Base-by-base conservation (phyloP, 1,139 yeast species). In the Arxiozyma bovina region DNA sequence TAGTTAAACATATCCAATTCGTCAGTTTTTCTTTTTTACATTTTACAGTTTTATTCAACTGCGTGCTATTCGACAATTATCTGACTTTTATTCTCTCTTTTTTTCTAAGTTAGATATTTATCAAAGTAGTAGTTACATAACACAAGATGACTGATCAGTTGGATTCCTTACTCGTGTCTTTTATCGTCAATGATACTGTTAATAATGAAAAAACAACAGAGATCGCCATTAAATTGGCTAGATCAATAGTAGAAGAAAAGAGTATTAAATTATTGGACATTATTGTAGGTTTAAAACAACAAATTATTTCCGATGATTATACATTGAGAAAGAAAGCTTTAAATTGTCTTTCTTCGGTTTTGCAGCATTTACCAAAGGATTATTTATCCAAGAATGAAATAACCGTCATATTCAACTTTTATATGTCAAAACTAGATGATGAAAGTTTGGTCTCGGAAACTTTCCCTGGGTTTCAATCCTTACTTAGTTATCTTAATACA, bases 221-320 rank as follows among this genome's bases (percentile, higher is more conserved):
- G n/a, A 63, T 73, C 23, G 71, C 77, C 0, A 23, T 49, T 0
- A 57, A 62, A 25, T 54, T 76, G 4, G 69, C 73, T 1, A 57
- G 58, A 9, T 63, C 64, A 38, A 66, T 79, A 53, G 68, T 70
- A 47, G 50, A 64, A 7, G 74, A 72, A 54, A 59, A 71, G 17
- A 18, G 25, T 18, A 59, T 76, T 11, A 74, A 79, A 41, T 71
- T 86, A 23, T 69, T 85, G 18, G 77, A 76, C 41, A 71, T 85
- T 50, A 79, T 86, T 34, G 74, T 79, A 53, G 65, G 73, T 3
- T 69, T 86, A 48, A 88, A 87, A 5, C 78, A 75, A 22, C 77
- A 80, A 55, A 73, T 91, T 52, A 85, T 93, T 0, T 82, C 90
- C 12, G 89, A 84, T 6, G 83, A 82, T 53, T 82, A 78, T 17